Evolutionary conservation across 2,329 filamentous ascomycete genomes (phyloP).

Genomic region (Fusarium sp.): DNA sequence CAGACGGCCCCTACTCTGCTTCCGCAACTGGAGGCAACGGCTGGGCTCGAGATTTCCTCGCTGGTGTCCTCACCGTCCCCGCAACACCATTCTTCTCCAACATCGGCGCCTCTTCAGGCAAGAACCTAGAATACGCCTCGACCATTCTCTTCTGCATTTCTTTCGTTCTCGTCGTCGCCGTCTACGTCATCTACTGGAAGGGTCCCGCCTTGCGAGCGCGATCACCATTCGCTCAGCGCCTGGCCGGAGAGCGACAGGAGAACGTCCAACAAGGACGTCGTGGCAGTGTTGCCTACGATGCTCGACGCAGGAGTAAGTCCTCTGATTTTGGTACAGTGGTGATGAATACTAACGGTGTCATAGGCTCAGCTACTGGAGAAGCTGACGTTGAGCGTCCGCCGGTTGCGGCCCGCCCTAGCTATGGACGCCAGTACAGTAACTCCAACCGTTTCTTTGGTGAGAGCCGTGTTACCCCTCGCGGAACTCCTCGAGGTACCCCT

Average conservation of each 20-base stretch:
- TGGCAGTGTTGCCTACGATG: slow-evolving; percentile 47
- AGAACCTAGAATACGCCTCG: slow-evolving; percentile 70
- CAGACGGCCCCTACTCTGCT: slow-evolving; percentile 74
- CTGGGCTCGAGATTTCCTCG: slow-evolving; percentile 79
- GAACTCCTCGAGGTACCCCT: slow-evolving; percentile 55
- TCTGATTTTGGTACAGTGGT: fast-evolving
- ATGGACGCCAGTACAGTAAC: slow-evolving; percentile 54
- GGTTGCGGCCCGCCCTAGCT: slow-evolving; percentile 29
- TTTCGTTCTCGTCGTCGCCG: slow-evolving; percentile 70
- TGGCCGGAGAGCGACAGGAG: slow-evolving; percentile 61
- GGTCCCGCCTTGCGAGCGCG: slow-evolving; percentile 70
- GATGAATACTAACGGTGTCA: slow-evolving; percentile 15
- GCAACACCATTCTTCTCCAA: slow-evolving; percentile 74
- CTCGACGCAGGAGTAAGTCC: slow-evolving; percentile 48
- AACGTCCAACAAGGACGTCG: slow-evolving; percentile 49
- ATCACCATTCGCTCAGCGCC: slow-evolving; percentile 74
- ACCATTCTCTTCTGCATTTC: slow-evolving; percentile 75
- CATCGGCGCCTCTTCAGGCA: slow-evolving; percentile 61
- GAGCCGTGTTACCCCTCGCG: slow-evolving; percentile 56
- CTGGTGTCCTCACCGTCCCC: slow-evolving; percentile 77
- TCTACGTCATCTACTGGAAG: slow-evolving; percentile 76
- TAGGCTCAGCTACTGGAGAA: slow-evolving; percentile 44
- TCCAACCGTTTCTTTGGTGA: slow-evolving; percentile 59
- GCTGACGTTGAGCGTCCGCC: slow-evolving; percentile 29
- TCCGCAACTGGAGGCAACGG: slow-evolving; percentile 83